phyloP scores from a whole-genome alignment of 495 filamentous ascomycete species.

The Talaromyces proteolyticus region DNA sequence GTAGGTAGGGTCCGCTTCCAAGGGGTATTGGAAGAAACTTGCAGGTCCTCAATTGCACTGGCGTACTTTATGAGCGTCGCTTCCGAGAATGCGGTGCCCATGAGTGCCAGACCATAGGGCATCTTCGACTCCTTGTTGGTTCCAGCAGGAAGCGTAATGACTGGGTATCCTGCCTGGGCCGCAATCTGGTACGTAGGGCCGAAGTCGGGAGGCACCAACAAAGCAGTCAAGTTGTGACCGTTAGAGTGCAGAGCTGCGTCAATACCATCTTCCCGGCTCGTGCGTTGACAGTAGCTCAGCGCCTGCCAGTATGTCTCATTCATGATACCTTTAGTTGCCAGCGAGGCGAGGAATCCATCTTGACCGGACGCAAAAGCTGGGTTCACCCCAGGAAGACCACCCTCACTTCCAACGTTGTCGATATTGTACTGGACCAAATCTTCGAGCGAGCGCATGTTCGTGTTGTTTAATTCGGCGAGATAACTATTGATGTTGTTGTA shows the following conservation, averaged over 20 bases:
- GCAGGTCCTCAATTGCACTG: conserved; percentile 65
- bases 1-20: conserved; percentile 40
- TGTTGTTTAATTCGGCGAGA: conserved; percentile 59
- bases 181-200: conserved; percentile 54
- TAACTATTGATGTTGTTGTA: conserved; percentile 68
- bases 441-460: conserved; percentile 54
- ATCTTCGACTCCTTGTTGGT: conserved; percentile 50
- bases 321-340: conserved; percentile 53
- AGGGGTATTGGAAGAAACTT: conserved; percentile 26
- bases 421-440: conserved; percentile 66
- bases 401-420: conserved; percentile 61
- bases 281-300: conserved; percentile 50
- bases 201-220: conserved; percentile 63
- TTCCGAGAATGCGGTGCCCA: conserved; percentile 62
- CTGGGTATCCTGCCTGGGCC: conserved; percentile 60
- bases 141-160: conserved; percentile 62
- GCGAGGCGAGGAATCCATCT: conserved; percentile 58
- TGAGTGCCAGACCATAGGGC: conserved; percentile 63
- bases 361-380: conserved; percentile 68
- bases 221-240: conserved; percentile 44
- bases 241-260: conserved; percentile 55
- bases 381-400: conserved; percentile 53
- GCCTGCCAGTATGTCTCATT: conserved; percentile 63
- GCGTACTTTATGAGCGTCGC: conserved; percentile 54
- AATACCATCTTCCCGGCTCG: conserved; percentile 58